Evolutionary conservation across 306 rosid genomes (phyloP).

Genomic region (Cucurbita maxima): DNA sequence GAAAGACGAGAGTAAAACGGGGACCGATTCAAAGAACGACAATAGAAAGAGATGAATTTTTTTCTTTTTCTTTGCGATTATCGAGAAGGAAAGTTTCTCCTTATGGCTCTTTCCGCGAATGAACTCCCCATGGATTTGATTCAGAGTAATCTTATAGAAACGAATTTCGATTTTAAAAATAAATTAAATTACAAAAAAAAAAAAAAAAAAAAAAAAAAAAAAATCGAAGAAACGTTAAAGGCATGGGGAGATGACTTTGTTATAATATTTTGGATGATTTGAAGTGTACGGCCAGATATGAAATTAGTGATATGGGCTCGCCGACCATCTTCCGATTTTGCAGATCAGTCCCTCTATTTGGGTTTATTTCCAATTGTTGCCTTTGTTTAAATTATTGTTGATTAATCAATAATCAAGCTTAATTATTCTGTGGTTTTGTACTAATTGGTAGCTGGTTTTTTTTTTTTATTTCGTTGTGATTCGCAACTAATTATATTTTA

Average conservation of each 20-base stretch:
- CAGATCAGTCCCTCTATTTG: neutral
- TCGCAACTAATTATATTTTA: neutral
- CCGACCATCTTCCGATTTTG: conserved; percentile 9
- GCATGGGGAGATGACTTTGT: neutral
- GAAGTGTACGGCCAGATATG: conserved; percentile 10
- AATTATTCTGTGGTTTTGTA: neutral
- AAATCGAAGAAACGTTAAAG: neutral
- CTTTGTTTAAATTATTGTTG: neutral
- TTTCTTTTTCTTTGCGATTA: neutral
- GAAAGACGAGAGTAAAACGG: neutral
- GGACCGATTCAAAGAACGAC: conserved; percentile 9
- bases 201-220: too few species aligned
- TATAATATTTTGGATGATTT: neutral
- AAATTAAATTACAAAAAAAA: too few species aligned
- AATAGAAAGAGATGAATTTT: neutral
- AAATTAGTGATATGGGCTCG: neutral
- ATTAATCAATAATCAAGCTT: neutral
- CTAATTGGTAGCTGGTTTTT: neutral
- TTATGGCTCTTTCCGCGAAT: conserved; percentile 6
- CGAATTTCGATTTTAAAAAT: neutral
- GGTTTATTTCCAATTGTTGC: neutral
- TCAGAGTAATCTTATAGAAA: neutral
- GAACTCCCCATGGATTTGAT: conserved; percentile 17
- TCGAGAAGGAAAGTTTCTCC: neutral
- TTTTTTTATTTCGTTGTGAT: too few species aligned